A percentile compares a stretch with the other conserved stretches of the same genome.
phyloP scores from a whole-genome alignment of 306 rosid species.

The Cajanus cajan region DNA sequence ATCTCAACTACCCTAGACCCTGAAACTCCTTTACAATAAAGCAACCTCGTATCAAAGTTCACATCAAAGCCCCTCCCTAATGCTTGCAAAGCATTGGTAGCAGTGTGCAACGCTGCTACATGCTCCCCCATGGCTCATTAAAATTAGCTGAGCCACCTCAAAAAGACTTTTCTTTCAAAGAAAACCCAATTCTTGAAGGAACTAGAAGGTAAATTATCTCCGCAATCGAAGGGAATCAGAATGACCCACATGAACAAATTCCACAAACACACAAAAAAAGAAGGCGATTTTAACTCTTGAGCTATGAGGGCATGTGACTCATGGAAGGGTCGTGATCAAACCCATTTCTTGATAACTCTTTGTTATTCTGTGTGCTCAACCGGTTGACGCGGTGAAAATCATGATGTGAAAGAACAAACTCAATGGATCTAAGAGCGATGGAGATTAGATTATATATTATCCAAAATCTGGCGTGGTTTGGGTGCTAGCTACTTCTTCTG shows the following conservation, averaged over 20 bases:
- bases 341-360: constrained; percentile 2
- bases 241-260: constrained; percentile 39
- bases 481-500: neutral
- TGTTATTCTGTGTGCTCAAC: neutral
- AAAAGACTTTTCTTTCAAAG: neutral
- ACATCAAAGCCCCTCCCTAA: constrained; percentile 93
- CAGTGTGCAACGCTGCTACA: constrained; percentile 84
- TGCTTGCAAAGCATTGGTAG: constrained; percentile 81
- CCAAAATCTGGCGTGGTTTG: neutral
- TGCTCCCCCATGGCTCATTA: constrained; percentile 85
- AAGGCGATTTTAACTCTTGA: neutral
- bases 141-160: constrained; percentile 1
- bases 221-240: constrained; percentile 30
- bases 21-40: constrained; percentile 80
- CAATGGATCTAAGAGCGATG: constrained; percentile 46
- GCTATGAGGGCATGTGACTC: constrained; percentile 7
- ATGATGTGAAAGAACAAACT: constrained; percentile 23
- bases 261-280: constrained; percentile 29
- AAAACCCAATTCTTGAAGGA: constrained; percentile 25
- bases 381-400: constrained; percentile 32
- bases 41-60: constrained; percentile 87
- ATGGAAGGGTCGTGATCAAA: constrained; percentile 24
- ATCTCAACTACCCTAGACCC: constrained; percentile 73
- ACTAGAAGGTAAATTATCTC: constrained; percentile 4
- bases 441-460: constrained; percentile 19